Conservation (phyloP, 129 eudicot genomes). For the Saussurea involucrata region DNA sequence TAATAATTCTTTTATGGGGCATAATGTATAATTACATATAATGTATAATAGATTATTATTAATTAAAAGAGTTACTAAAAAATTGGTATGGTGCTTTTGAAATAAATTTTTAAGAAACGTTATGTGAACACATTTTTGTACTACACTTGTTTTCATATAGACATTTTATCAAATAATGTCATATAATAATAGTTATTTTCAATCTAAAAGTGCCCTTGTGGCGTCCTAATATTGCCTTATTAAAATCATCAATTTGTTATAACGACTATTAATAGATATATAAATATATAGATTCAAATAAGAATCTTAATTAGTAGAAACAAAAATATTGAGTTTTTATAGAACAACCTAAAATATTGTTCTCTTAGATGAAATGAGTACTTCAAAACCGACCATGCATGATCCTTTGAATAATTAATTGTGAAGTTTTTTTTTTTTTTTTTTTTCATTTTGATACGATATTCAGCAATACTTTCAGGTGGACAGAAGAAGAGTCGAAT, state of each 20-base stretch:
- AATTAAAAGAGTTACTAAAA: too few species aligned
- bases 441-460: neutral
- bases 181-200: too few species aligned
- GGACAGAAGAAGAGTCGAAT: neutral
- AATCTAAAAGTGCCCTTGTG: too few species aligned
- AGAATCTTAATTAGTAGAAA: neutral
- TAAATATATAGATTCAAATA: too few species aligned
- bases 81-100: neutral
- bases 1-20: neutral
- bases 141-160: too few species aligned
- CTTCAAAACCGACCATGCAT: neutral
- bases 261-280: too few species aligned
- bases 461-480: neutral
- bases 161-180: too few species aligned
- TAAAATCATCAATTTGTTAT: too few species aligned
- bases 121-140: neutral
- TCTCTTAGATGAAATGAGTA: neutral
- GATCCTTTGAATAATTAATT: neutral
- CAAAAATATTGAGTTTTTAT: too few species aligned
- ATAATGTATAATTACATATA: neutral
- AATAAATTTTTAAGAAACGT: neutral
- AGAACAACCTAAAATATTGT: neutral
- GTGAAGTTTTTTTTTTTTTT: neutral
- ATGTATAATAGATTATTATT: too few species aligned
- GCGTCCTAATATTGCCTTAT: too few species aligned